Evolutionary conservation across 2,329 filamentous ascomycete genomes (phyloP), one percentile per base, ranked within the genome.

Genomic region (Pestalotiopsis sp.): DNA sequence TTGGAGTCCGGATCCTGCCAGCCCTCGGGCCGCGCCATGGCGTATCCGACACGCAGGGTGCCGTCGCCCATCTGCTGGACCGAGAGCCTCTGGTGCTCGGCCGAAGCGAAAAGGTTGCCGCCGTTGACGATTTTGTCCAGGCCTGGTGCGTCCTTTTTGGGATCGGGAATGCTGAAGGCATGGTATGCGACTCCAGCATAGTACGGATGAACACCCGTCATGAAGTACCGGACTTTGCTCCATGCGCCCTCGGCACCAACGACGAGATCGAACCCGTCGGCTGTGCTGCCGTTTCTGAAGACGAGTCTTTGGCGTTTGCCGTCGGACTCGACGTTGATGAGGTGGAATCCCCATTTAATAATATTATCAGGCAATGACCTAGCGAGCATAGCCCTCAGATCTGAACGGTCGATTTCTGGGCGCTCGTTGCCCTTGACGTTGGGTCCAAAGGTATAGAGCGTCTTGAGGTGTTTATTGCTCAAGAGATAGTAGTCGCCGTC

Each of bases 391-490:
- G 80, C 73, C 6, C 83, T 79, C 17, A 88, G 78, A 25, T 78
- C 75, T 5, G 77, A 71, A 20, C 86, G 83, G 74, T 89, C 86
- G 69, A 89, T 89, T 73, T 89, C 87, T 0, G 85, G 86, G 6
- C 83, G 80, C 68, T 82, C 80, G 23, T 80, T 70, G 61, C 78
- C 74, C 41, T 78, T 74, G 39, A 77, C 76, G n/a, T 78, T 75
- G 4, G 79, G 63, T 3, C 78, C 74, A 5, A 77, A 76, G 7
- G 77, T 75, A 4, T 82, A 73, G 12, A 78, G 75, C 7, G 77
- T 73, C 17, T 79, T 77, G 11, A 83, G 75, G 58, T 83, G 69
- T 62, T 80, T 79, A 71, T 86, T 82, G 12, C 84, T 78, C 7
- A 88, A 77, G 62, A 84, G 80, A 67, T 86, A 70, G 38, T 82